phyloP scores from a whole-genome alignment of 305 asterid species.

The Fraxinus greggii region DNA sequence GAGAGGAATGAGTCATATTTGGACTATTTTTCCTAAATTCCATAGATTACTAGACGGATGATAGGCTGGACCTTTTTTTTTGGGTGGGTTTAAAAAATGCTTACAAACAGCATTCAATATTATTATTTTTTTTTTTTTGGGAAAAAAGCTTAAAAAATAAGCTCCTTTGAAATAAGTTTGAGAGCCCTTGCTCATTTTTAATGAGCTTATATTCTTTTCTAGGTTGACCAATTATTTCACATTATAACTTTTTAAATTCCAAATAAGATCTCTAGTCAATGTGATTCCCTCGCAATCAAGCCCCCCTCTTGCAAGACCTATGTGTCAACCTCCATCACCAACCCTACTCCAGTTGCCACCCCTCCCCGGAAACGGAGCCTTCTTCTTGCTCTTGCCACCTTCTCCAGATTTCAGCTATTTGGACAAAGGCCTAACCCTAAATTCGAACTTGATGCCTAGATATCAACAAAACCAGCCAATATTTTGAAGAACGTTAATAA shows the following conservation, averaged over 20 bases:
- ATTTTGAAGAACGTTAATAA: neutral
- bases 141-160: no score
- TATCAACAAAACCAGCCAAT: neutral
- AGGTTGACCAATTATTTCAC: neutral
- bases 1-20: neutral
- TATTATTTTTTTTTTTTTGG: no score
- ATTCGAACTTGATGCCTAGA: neutral
- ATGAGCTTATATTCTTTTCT: neutral
- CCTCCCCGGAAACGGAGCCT: neutral
- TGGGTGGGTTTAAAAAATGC: no score
- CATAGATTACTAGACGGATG: neutral
- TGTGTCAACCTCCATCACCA: neutral
- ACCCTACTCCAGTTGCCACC: neutral
- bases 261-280: neutral
- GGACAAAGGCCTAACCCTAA: neutral
- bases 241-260: neutral
- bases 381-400: neutral
- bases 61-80: no score
- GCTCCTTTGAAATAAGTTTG: no score
- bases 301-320: neutral
- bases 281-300: neutral
- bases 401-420: neutral
- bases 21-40: neutral
- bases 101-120: no score
- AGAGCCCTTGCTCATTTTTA: neutral